Base-by-base conservation (phyloP, 176 grass and related monocot genomes). In the Hordeum vulgare region DNA sequence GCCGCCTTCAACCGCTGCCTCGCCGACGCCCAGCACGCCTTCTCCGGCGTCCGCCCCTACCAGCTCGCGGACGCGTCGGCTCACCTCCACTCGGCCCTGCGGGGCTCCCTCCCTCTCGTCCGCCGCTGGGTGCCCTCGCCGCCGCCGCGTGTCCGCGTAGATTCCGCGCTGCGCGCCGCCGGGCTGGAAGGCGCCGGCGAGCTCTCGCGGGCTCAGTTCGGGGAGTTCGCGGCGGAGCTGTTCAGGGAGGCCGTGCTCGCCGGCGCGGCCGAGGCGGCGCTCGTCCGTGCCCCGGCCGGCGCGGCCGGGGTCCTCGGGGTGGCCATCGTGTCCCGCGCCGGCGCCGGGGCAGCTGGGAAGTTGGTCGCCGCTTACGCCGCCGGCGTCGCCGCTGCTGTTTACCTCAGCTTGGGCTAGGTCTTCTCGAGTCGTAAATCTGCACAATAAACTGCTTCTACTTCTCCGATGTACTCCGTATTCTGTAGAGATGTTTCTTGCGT, bases 391-490 rank as follows among this genome's bases (percentile, higher is more conserved):
- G 44, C 91, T 4, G 91, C 87, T 13, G 83, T 99, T 73, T 96
- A 91, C 80, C 83, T 96, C 47, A 74, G 87, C 87, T 74, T 95
- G 80, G 90, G 88, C 53, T 93, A 85, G 82, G 29, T 7, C 78
- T 62, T 77, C 5, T 59, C 18, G 37, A 47, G 70, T 7, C 21
- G 39, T 35, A 40, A 41, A 72, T 58, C 23, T 31, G 44, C 41
- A 80, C 58, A 71, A 83, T 77, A 81, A 67, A 60, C 45, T 13
- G 56, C 33, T 61, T 18, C 12, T 45, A 17, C 5, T 36, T 12
- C n/a, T 71, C 11, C 9, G 1, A 3, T 63, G 78, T 57, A 63
- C 12, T 54, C 9, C n/a, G n/a, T n/a, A n/a, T n/a, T n/a, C n/a
- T n/a, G n/a, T n/a, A n/a, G n/a, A 7, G 54, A 18, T 5, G 13